Base-by-base conservation (phyloP, 352 stramenopile genomes). In the Globisporangium yorkense region DNA sequence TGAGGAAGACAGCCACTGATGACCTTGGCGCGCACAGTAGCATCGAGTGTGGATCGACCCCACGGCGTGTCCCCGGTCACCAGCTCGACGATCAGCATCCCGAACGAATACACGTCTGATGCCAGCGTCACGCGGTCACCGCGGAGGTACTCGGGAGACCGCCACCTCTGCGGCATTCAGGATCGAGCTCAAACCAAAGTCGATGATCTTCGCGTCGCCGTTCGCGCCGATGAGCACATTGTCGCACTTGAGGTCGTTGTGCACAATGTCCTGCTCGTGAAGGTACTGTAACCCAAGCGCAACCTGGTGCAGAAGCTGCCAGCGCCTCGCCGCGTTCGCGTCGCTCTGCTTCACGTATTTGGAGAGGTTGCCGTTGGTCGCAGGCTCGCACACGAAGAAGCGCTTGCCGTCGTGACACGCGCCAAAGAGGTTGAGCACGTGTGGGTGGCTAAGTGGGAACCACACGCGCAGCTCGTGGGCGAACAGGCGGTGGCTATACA, bases 341-440 rank as follows among this genome's bases (percentile, higher is more conserved):
- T 44, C 9, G 10, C 20, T 31, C 27, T 49, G 3, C 13, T 51
- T 47, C 10, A 75, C 56, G 7, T 64, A 73, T 6, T 70, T 59
- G 10, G 41, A 61, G 24, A 77, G 55, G 3, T 64, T 68, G 18
- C 66, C 63, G 51, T 71, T 56, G 16, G 24, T 27, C 24, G 24
- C 24, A 27, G 24, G 24, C 24, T 27, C 24, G 24, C 24, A 27
- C 24, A 27, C 67, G 47, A 75, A 77, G 41, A 75, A 77, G 1
- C 54, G 66, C 48, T 66, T 59, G 44, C 71, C 71, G 10, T 72
- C 58, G 40, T 79, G 66, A 4, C 68, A 79, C 7, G 68, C 71
- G 3, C 68, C 71, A 31, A 68, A 76, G 15, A 79, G 56, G 27
- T 68, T 71, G n/a, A 79, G 33, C 15, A 79, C 58, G 59, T 80